A percentile compares a stretch with the other conserved stretches of the same genome.
Evolutionary conservation across 371 early-diverging fungal species (phyloP).

Genomic region (Lichtheimia corymbifera): DNA sequence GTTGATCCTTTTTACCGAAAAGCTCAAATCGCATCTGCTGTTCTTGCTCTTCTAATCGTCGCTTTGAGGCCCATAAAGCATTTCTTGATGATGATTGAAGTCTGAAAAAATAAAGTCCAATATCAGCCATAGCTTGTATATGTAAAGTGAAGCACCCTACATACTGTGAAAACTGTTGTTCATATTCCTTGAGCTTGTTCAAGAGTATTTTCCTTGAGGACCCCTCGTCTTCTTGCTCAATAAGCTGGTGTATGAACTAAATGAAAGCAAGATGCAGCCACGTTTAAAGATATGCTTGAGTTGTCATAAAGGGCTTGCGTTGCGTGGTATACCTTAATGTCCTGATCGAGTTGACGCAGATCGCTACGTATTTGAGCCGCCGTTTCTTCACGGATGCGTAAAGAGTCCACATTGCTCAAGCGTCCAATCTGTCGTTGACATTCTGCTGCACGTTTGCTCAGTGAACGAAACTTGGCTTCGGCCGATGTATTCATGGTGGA

Average conservation of each 20-base stretch:
- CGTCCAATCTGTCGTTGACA: slow-evolving; percentile 43
- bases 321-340: slow-evolving; percentile 28
- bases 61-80: slow-evolving; percentile 59
- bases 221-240: slow-evolving; percentile 66
- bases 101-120: neutral
- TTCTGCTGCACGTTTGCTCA: slow-evolving; percentile 39
- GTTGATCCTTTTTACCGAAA: slow-evolving; percentile 41
- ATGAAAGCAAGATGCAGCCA: no score
- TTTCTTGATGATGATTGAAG: slow-evolving; percentile 60
- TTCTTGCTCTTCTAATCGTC: slow-evolving; percentile 55
- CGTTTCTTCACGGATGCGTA: slow-evolving; percentile 34
- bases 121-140: neutral
- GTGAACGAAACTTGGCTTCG: slow-evolving; percentile 34
- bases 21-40: slow-evolving; percentile 59
- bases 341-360: slow-evolving; percentile 28
- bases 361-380: slow-evolving; percentile 24
- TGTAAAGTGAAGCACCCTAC: slow-evolving; percentile 8
- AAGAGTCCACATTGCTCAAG: slow-evolving; percentile 30
- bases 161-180: slow-evolving; percentile 62
- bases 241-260: slow-evolving; percentile 52
- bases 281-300: neutral
- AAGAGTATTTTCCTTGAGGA: slow-evolving; percentile 46
- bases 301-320: no score
- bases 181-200: slow-evolving; percentile 53
- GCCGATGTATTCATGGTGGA: slow-evolving; percentile 9